A percentile compares a stretch with the other conserved stretches of the same genome.
Evolutionary conservation across 495 filamentous ascomycete genomes (phyloP).

Genomic region (Glonium stellatum): DNA sequence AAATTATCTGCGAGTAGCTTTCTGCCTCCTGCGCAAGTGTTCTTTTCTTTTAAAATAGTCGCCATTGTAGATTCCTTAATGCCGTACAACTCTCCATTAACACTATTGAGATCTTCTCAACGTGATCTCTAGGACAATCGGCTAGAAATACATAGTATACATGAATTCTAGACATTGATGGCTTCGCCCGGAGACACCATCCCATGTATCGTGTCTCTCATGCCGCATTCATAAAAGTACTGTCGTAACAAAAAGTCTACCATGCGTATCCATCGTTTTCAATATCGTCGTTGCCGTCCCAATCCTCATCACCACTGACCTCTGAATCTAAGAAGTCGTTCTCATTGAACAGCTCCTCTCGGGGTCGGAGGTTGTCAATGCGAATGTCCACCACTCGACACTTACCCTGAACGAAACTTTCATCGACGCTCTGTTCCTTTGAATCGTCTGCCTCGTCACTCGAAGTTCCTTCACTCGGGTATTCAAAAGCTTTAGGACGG

Average conservation of each 20-base stretch:
- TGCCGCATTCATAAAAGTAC: no score
- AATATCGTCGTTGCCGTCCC: constrained; percentile 50
- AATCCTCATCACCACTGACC: constrained; percentile 68
- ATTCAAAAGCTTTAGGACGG: constrained; percentile 4
- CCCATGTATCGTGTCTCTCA: neutral
- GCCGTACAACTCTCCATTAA: no score
- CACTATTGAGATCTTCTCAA: no score
- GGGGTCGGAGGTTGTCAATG: constrained; percentile 76
- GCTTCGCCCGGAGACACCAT: neutral
- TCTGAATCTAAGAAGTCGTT: constrained; percentile 73
- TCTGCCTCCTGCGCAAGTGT: no score
- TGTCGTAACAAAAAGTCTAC: constrained; percentile 20
- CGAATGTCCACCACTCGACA: constrained; percentile 72
- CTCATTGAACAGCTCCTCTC: constrained; percentile 65
- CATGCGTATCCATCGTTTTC: constrained; percentile 39
- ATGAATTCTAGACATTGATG: neutral
- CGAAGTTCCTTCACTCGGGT: neutral
- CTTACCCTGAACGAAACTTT: constrained; percentile 58
- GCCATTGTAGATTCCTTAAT: no score
- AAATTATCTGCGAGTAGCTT: neutral
- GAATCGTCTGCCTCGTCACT: neutral
- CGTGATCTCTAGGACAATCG: no score
- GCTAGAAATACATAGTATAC: neutral
- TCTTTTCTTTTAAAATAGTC: no score
- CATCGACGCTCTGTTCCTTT: constrained; percentile 16